A percentile compares a stretch with the other conserved stretches of the same genome.
These are phyloP conservation scores for Hevea brasiliensis DNA, from an alignment of 345 rosid genomes.

Conservation along the genomic window DNA sequence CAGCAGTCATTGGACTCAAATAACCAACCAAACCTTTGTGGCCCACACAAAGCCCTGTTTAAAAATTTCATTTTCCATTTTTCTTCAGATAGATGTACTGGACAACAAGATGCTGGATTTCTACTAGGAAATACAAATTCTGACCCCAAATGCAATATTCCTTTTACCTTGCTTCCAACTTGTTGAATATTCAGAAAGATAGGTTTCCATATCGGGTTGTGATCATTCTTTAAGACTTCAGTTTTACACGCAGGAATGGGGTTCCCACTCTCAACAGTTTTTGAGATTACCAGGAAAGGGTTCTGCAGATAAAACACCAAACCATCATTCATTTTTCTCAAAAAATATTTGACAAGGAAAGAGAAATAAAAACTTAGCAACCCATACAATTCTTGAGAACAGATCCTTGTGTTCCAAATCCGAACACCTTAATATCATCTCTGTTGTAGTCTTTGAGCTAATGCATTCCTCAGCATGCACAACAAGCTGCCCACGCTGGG, in stretches of 20 bases:
- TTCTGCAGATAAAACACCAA: constrained; percentile 51
- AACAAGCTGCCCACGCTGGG: constrained; percentile 58
- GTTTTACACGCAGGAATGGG: constrained; percentile 83
- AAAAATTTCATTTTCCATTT: neutral
- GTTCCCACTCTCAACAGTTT: constrained; percentile 56
- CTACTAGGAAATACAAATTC: constrained; percentile 8
- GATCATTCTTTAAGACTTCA: constrained; percentile 78
- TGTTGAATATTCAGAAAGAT: constrained; percentile 74
- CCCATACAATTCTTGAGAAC: constrained; percentile 83
- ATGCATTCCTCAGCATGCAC: constrained; percentile 86
- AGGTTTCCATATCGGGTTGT: constrained; percentile 71
- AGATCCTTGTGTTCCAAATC: constrained; percentile 77
- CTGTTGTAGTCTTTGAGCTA: constrained; percentile 65
- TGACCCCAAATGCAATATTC: neutral
- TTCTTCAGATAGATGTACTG: neutral
- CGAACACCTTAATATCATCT: constrained; percentile 73
- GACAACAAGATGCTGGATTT: neutral
- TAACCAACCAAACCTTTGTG: neutral
- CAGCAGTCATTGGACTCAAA: neutral
- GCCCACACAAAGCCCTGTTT: neutral
- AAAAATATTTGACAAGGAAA: constrained; percentile 8
- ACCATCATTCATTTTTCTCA: constrained; percentile 11
- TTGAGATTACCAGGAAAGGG: constrained; percentile 86
- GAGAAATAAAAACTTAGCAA: constrained; percentile 15
- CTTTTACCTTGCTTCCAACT: constrained; percentile 83